Conservation (phyloP, 371 early-diverging fungal species). For the Mortierella sp. region DNA sequence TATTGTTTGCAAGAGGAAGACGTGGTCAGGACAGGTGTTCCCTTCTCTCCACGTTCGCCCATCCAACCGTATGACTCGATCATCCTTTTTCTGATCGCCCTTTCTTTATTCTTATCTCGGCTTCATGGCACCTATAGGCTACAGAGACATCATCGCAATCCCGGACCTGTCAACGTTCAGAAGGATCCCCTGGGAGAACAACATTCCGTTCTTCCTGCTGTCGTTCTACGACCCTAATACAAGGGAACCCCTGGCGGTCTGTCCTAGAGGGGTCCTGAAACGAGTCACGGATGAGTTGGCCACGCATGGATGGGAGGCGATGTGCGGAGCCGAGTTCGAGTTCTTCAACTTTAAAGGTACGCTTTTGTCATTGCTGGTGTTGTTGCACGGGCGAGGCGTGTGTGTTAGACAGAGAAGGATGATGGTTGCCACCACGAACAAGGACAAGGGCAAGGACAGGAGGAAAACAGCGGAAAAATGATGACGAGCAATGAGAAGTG, state of each 20-base stretch:
- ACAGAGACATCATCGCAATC: slow-evolving; percentile 77
- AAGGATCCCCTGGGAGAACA: slow-evolving; percentile 83
- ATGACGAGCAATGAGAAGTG: not conserved
- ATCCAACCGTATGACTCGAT: no score
- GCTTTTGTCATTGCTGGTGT: not conserved
- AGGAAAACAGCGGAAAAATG: not conserved
- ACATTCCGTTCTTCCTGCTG: slow-evolving; percentile 82
- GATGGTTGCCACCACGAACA: not conserved
- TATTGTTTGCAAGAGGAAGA: not conserved
- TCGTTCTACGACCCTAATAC: slow-evolving; percentile 74
- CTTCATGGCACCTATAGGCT: slow-evolving; percentile 58
- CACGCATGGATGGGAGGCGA: slow-evolving; percentile 66
- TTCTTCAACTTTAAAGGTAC: slow-evolving; percentile 88
- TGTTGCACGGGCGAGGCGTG: not conserved
- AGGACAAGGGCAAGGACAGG: no score
- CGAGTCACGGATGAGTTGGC: slow-evolving; percentile 60
- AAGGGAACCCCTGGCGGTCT: slow-evolving; percentile 69
- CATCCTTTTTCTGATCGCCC: slow-evolving; percentile 15
- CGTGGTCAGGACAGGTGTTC: not conserved
- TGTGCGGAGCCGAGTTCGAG: slow-evolving; percentile 87
- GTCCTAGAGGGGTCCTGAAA: slow-evolving; percentile 78
- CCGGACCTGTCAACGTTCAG: slow-evolving; percentile 78
- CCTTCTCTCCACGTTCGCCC: not conserved
- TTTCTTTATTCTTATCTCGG: slow-evolving; percentile 11
- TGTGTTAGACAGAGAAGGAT: not conserved